These are phyloP conservation scores for Colletotrichum phormii DNA, from an alignment of 2,329 filamentous ascomycete genomes.

Conservation along the genomic window DNA sequence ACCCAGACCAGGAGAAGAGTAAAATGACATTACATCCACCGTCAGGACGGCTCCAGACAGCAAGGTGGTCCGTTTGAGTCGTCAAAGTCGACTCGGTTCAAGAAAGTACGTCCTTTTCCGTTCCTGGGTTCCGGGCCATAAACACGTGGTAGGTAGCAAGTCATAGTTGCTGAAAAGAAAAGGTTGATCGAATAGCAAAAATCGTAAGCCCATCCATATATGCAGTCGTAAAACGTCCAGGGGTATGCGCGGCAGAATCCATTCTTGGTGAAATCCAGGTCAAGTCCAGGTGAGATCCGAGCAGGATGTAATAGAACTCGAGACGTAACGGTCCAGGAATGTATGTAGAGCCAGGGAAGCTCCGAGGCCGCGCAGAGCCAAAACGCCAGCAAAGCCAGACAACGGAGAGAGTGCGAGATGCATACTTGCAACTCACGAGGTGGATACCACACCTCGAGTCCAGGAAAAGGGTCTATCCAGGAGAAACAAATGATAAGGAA, in stretches of 20 bases:
- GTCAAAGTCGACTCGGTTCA: constrained; percentile 22
- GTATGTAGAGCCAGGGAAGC: constrained; percentile 17
- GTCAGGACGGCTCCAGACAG: constrained; percentile 35
- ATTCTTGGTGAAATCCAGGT: constrained; percentile 25
- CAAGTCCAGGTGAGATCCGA: constrained; percentile 14
- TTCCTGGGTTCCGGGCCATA: constrained; percentile 30
- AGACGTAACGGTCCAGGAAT: constrained; percentile 6
- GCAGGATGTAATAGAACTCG: constrained; percentile 15
- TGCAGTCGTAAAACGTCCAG: constrained; percentile 38
- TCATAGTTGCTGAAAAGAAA: constrained; percentile 25
- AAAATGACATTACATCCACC: constrained; percentile 34
- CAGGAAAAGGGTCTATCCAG: constrained; percentile 33
- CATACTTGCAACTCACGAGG: constrained; percentile 38
- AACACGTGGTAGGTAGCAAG: constrained; percentile 34
- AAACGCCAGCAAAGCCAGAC: constrained; percentile 32
- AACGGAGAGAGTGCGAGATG: constrained; percentile 34
- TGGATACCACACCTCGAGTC: constrained; percentile 27
- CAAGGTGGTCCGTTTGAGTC: constrained; percentile 31
- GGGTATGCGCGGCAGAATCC: constrained; percentile 29
- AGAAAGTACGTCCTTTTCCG: constrained; percentile 29
- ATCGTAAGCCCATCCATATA: constrained; percentile 38
- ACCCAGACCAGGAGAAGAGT: constrained; percentile 31
- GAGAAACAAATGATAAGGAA: constrained; percentile 35
- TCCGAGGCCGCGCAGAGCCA: constrained; percentile 17
- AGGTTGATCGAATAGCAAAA: constrained; percentile 32